A percentile compares a stretch with the other conserved stretches of the same genome.
Conservation (phyloP, 192 early-diverging fungal genomes). For the Geranomyces variabilis region DNA sequence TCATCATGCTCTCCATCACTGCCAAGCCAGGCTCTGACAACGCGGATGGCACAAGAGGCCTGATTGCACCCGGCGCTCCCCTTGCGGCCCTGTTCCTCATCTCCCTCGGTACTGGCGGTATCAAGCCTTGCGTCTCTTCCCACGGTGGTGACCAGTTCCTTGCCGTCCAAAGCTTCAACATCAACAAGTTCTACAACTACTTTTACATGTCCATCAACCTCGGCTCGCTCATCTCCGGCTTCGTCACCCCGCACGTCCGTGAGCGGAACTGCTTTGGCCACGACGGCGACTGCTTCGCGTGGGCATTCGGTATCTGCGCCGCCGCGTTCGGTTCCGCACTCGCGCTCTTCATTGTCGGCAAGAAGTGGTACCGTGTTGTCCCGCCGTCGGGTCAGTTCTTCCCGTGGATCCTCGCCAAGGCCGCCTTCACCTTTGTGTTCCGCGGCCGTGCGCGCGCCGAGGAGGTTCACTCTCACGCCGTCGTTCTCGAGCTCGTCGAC, state of each 20-base stretch:
- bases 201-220: slow-evolving; percentile 63
- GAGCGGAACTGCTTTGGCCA: slow-evolving; percentile 37
- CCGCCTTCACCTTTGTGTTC: slow-evolving; percentile 26
- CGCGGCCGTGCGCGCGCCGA: slow-evolving; percentile 13
- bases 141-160: slow-evolving; percentile 65
- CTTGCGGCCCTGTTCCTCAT: slow-evolving; percentile 50
- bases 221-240: slow-evolving; percentile 57
- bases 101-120: slow-evolving; percentile 64
- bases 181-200: slow-evolving; percentile 61
- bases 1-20: slow-evolving; percentile 52
- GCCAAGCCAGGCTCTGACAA: slow-evolving; percentile 42
- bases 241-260: slow-evolving; percentile 47
- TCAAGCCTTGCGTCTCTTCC: slow-evolving; percentile 64
- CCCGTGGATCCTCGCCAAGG: slow-evolving; percentile 45
- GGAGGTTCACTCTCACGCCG: slow-evolving; percentile 17
- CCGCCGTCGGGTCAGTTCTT: slow-evolving; percentile 64
- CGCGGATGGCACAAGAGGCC: neutral
- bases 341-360: slow-evolving; percentile 54
- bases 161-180: slow-evolving; percentile 42
- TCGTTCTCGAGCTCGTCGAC: slow-evolving; percentile 42
- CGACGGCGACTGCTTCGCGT: slow-evolving; percentile 50
- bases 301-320: slow-evolving; percentile 48
- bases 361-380: slow-evolving; percentile 62
- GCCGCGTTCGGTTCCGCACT: slow-evolving; percentile 48
- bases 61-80: slow-evolving; percentile 24